phyloP scores from a whole-genome alignment of 441 rosid species.

The Kokia cookei region DNA sequence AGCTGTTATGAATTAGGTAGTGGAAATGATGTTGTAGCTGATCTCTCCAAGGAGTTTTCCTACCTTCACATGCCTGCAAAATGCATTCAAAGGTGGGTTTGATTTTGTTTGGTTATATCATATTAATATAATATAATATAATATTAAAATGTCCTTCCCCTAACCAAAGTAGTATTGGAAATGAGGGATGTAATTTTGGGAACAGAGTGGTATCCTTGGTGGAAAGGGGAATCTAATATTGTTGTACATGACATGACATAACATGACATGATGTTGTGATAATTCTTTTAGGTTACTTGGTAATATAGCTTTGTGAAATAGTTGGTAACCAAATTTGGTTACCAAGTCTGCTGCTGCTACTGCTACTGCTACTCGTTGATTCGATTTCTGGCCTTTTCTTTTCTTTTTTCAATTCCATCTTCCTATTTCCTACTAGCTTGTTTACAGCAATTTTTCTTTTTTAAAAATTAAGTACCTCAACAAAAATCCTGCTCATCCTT shows the following conservation, averaged over 20 bases:
- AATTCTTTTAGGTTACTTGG: slow-evolving; percentile 36
- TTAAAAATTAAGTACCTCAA: no score
- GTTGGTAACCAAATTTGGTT: slow-evolving; percentile 27
- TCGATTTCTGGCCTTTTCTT: not conserved
- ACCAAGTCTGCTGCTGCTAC: not conserved
- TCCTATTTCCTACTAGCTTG: not conserved
- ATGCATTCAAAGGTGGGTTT: slow-evolving; percentile 30
- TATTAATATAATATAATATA: not conserved
- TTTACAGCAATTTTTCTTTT: no score
- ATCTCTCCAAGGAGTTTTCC: slow-evolving; percentile 3
- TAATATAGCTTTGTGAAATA: slow-evolving; percentile 32
- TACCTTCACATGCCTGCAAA: slow-evolving; percentile 18
- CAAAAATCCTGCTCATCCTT: no score
- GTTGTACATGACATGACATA: slow-evolving; percentile 40
- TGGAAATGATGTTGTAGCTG: not conserved
- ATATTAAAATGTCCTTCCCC: slow-evolving; percentile 6
- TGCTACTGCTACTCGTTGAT: not conserved
- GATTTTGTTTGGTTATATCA: slow-evolving; percentile 18
- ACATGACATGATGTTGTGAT: slow-evolving; percentile 40
- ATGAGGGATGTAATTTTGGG: slow-evolving; percentile 30
- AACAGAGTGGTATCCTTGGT: slow-evolving; percentile 18
- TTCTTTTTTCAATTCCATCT: not conserved
- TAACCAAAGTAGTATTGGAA: slow-evolving; percentile 27
- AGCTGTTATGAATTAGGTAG: slow-evolving; percentile 11
- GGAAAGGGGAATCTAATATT: slow-evolving; percentile 32